Evolutionary conservation across 148 eudicot species (phyloP).

Genomic region (Hydrangea macrophylla): DNA sequence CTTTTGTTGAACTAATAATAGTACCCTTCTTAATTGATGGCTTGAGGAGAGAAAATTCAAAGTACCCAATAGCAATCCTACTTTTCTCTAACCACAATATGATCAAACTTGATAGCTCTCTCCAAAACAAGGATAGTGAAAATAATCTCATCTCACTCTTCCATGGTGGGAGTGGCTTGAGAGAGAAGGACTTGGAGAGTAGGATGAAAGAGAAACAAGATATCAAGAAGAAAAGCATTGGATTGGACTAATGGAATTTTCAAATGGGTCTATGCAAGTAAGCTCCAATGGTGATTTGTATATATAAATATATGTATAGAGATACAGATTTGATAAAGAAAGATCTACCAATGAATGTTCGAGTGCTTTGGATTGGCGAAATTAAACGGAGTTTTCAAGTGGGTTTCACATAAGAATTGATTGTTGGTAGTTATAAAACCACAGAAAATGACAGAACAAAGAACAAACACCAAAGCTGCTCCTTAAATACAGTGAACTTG

Average conservation of each 20-base stretch:
- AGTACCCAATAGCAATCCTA: conserved; percentile 20
- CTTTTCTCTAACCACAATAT: conserved; percentile 24
- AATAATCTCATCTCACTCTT: conserved; percentile 22
- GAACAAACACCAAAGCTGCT: conserved; percentile 21
- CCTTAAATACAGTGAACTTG: conserved; percentile 34
- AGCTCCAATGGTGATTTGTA: conserved; percentile 4
- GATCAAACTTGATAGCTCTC: conserved; percentile 21
- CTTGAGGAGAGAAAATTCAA: conserved; percentile 20
- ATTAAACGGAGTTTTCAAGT: conserved; percentile 13
- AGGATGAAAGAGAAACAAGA: conserved; percentile 61
- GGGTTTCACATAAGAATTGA: conserved; percentile 25
- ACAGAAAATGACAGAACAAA: too few species aligned
- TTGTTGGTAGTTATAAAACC: conserved; percentile 23
- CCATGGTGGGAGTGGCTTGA: conserved; percentile 23
- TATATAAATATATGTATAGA: neutral
- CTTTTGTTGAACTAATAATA: conserved; percentile 8
- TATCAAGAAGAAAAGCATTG: conserved; percentile 63
- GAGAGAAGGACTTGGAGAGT: conserved; percentile 41
- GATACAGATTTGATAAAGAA: neutral
- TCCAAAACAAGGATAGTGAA: conserved; percentile 22
- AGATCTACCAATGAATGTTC: neutral
- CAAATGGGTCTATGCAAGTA: neutral
- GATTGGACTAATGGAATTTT: neutral
- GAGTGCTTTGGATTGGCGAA: neutral
- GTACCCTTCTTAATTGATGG: conserved; percentile 20